A percentile compares a stretch with the other conserved stretches of the same genome.
phyloP scores from a whole-genome alignment of 352 stramenopile species.

The Phytophthora megakarya region DNA sequence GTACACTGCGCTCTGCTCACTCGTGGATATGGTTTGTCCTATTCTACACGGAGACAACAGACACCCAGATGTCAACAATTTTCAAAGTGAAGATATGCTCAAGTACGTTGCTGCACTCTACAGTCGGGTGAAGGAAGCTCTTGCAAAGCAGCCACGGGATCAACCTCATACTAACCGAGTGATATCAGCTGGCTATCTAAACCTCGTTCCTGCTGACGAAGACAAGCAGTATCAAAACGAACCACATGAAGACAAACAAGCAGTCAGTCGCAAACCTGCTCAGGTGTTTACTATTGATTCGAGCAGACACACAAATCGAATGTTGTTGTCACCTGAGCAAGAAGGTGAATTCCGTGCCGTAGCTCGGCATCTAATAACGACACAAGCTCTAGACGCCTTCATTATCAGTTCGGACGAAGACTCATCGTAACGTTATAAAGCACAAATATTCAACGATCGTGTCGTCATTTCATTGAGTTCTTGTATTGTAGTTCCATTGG shows the following conservation, averaged over 20 bases:
- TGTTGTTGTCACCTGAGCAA: slow-evolving; percentile 22
- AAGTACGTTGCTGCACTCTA: slow-evolving; percentile 50
- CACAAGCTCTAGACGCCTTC: slow-evolving; percentile 30
- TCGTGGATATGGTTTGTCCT: slow-evolving; percentile 33
- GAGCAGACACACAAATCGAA: background rate
- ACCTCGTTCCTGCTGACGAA: background rate
- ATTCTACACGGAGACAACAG: background rate
- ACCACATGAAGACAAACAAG: background rate
- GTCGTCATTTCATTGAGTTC: background rate
- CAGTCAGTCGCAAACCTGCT: background rate
- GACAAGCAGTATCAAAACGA: background rate
- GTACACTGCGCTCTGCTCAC: slow-evolving; percentile 56
- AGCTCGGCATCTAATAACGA: slow-evolving; percentile 36
- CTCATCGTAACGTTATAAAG: background rate
- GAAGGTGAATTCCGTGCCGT: slow-evolving; percentile 52
- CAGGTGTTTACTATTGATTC: background rate
- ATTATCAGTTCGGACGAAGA: slow-evolving; percentile 45
- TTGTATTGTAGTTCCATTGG: slow-evolving; percentile 19
- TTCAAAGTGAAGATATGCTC: slow-evolving; percentile 36
- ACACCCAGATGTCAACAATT: slow-evolving; percentile 37
- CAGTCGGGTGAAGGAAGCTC: slow-evolving; percentile 31
- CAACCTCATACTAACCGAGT: background rate
- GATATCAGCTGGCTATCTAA: background rate
- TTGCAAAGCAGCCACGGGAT: slow-evolving; percentile 1
- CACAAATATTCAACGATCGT: background rate